phyloP scores from a whole-genome alignment of 768 basidiomycete genomes.

The Astraeus odoratus region DNA sequence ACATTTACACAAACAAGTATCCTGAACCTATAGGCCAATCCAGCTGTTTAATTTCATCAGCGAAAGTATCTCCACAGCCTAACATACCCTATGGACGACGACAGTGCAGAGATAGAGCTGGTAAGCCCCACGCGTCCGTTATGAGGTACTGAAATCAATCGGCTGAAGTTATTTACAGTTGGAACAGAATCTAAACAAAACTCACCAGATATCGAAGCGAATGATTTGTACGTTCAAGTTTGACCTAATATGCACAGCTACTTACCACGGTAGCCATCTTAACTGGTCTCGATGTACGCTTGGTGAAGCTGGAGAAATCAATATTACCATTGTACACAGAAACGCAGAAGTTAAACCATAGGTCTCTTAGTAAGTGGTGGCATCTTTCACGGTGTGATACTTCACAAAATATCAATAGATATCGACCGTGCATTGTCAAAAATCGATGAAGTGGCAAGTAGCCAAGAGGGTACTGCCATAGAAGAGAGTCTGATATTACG shows the following conservation, averaged over 20 bases:
- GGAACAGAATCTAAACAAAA: slow-evolving; percentile 85
- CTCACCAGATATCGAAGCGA: slow-evolving; percentile 73
- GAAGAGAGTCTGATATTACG: slow-evolving; percentile 76
- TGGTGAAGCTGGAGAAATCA: slow-evolving; percentile 80
- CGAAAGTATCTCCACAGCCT: not conserved
- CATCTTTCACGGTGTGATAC: not conserved
- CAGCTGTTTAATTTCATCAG: too few species aligned
- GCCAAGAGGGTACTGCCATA: slow-evolving; percentile 65
- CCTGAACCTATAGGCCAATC: too few species aligned
- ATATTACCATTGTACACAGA: slow-evolving; percentile 78
- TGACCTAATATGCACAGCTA: not conserved
- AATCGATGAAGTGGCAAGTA: slow-evolving; percentile 74
- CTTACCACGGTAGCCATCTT: slow-evolving; percentile 58
- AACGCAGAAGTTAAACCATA: slow-evolving; percentile 65
- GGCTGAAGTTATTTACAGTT: slow-evolving; percentile 36
- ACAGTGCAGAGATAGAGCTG: slow-evolving; percentile 71
- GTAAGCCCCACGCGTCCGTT: slow-evolving; percentile 27
- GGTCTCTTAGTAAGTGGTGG: slow-evolving; percentile 57
- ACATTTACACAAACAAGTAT: too few species aligned
- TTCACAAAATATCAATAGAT: slow-evolving; percentile 37
- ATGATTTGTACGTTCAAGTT: slow-evolving; percentile 63
- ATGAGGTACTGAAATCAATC: not conserved
- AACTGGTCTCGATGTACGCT: slow-evolving; percentile 74
- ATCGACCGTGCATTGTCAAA: slow-evolving; percentile 73
- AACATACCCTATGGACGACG: slow-evolving; percentile 40